A percentile compares a stretch with the other conserved stretches of the same genome.
These are phyloP conservation scores for Candida labiduridarum DNA, from an alignment of 1,139 yeast genomes.

Conservation along the genomic window DNA sequence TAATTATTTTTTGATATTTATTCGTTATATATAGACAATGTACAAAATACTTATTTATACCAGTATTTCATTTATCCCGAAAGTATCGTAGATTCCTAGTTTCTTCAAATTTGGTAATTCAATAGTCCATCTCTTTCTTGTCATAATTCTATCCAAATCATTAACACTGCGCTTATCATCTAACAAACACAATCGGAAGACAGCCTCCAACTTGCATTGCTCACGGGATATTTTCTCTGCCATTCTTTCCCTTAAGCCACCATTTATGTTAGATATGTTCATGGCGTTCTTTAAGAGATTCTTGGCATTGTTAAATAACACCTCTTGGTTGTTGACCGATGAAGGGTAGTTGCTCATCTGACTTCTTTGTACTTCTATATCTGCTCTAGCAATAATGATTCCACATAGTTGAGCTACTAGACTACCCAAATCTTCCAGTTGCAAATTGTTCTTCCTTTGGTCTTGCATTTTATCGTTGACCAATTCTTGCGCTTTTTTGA, in stretches of 20 bases:
- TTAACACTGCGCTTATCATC: slow-evolving; percentile 37
- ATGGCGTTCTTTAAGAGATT: slow-evolving; percentile 50
- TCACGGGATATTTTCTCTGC: slow-evolving; percentile 46
- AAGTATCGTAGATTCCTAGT: slow-evolving; percentile 31
- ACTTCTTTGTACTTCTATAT: slow-evolving; percentile 54
- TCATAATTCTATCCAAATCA: slow-evolving; percentile 43
- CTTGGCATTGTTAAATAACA: slow-evolving; percentile 40
- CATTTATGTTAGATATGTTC: slow-evolving; percentile 46
- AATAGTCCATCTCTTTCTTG: slow-evolving; percentile 33
- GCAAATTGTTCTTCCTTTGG: slow-evolving; percentile 21
- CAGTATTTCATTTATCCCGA: slow-evolving; percentile 20
- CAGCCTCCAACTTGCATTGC: slow-evolving; percentile 48
- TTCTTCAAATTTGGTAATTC: slow-evolving; percentile 29
- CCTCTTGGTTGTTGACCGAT: slow-evolving; percentile 29
- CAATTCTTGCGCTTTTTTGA: slow-evolving; percentile 43
- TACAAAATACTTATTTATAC: background rate
- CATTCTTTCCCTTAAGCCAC: slow-evolving; percentile 53
- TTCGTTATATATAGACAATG: background rate
- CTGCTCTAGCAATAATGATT: slow-evolving; percentile 51
- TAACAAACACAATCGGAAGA: slow-evolving; percentile 45
- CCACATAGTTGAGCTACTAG: slow-evolving; percentile 45
- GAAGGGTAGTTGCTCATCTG: slow-evolving; percentile 29
- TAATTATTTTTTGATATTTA: background rate
- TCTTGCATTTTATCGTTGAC: slow-evolving; percentile 21
- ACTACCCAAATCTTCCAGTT: slow-evolving; percentile 33